Conservation (phyloP, 129 eudicot genomes). For the Flaveria trinervia region DNA sequence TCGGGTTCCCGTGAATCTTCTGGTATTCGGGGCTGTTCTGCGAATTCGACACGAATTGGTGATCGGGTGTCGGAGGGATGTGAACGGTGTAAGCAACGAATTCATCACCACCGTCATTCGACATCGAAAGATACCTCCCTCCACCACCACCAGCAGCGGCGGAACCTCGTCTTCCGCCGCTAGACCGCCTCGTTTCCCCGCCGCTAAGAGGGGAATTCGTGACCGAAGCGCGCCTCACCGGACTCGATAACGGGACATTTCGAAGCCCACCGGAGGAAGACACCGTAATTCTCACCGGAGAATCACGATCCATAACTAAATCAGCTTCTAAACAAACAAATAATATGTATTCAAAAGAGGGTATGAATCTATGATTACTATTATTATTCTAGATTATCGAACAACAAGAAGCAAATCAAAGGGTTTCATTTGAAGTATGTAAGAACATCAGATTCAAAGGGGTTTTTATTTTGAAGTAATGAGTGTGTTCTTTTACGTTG, state of each 20-base stretch:
- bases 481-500: neutral
- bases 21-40: slow-evolving; percentile 31
- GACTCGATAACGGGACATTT: slow-evolving; percentile 59
- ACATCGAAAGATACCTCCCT: slow-evolving; percentile 36
- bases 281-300: slow-evolving; percentile 92
- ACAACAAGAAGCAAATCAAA: neutral
- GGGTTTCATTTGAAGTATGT: slow-evolving; percentile 3
- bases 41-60: slow-evolving; percentile 44
- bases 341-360: neutral
- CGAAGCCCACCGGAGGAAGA: slow-evolving; percentile 67
- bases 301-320: slow-evolving; percentile 38
- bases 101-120: slow-evolving; percentile 36
- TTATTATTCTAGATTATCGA: neutral
- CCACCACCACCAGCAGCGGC: slow-evolving; percentile 33
- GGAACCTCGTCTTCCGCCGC: slow-evolving; percentile 43
- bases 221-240: slow-evolving; percentile 56
- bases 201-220: slow-evolving; percentile 64
- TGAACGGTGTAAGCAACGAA: slow-evolving; percentile 90
- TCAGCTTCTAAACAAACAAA: neutral
- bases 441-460: neutral
- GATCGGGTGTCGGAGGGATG: slow-evolving; percentile 88
- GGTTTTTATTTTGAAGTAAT: slow-evolving; percentile 37
- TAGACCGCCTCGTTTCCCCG: slow-evolving; percentile 35
- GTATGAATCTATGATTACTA: neutral
- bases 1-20: slow-evolving; percentile 46